Conservation (phyloP, 2,329 filamentous ascomycete genomes). For the Bisporella sp. region DNA sequence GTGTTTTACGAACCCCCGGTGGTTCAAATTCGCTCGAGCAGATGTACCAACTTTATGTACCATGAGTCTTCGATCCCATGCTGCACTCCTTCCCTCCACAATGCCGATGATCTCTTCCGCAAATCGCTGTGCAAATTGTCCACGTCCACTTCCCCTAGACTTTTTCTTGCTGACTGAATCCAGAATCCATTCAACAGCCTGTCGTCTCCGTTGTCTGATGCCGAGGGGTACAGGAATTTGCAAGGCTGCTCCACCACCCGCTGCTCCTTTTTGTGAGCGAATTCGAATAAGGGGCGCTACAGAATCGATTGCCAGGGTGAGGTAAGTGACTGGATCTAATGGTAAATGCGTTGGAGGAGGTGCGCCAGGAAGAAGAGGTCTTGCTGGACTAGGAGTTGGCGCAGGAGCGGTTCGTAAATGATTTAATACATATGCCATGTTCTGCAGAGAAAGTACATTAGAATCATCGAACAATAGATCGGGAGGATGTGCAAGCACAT, state of each 20-base stretch:
- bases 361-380: slow-evolving; percentile 66
- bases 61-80: slow-evolving; percentile 75
- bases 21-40: slow-evolving; percentile 64
- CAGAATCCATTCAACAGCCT: slow-evolving; percentile 84
- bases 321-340: slow-evolving; percentile 82
- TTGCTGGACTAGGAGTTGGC: slow-evolving; percentile 65
- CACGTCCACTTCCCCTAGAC: slow-evolving; percentile 62
- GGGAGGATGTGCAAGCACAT: background rate
- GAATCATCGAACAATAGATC: background rate
- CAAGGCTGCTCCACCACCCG: slow-evolving; percentile 78
- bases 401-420: slow-evolving; percentile 77
- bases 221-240: slow-evolving; percentile 75
- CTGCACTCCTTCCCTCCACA: slow-evolving; percentile 73
- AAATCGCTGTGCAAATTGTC: slow-evolving; percentile 68
- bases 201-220: slow-evolving; percentile 67
- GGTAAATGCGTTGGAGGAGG: slow-evolving; percentile 76
- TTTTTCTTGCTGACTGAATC: slow-evolving; percentile 74
- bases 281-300: slow-evolving; percentile 84
- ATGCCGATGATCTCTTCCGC: slow-evolving; percentile 83
- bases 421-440: slow-evolving; percentile 79
- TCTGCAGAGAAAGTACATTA: slow-evolving; percentile 39
- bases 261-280: slow-evolving; percentile 65
- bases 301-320: slow-evolving; percentile 85
- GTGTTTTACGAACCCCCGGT: slow-evolving; percentile 22
- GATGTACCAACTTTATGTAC: slow-evolving; percentile 78